Evolutionary conservation across 192 early-diverging fungal genomes (phyloP).

Genomic region (Pilaira anomala): DNA sequence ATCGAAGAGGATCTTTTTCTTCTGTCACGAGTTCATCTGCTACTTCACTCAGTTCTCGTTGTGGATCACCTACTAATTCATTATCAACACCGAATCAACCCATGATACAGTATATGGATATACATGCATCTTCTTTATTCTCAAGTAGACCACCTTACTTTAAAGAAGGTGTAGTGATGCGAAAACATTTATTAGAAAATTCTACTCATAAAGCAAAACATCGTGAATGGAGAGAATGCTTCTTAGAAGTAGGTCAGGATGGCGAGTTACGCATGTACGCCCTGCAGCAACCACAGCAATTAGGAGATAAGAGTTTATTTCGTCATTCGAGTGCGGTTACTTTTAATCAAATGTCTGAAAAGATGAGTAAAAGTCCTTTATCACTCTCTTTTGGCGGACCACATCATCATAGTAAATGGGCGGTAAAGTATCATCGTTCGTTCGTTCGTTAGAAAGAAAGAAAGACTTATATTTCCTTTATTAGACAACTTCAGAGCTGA

Average conservation of each 20-base stretch:
- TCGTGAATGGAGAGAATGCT: constrained; percentile 79
- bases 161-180: constrained; percentile 72
- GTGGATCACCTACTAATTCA: background rate
- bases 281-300: constrained; percentile 50
- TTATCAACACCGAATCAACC: constrained; percentile 1
- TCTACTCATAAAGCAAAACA: constrained; percentile 72
- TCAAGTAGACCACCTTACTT: constrained; percentile 29
- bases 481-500: constrained; percentile 34
- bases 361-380: background rate
- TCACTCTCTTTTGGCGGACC: constrained; percentile 10
- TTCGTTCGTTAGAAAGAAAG: background rate
- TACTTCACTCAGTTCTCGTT: constrained; percentile 5
- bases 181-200: constrained; percentile 81
- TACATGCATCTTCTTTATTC: constrained; percentile 8
- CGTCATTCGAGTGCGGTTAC: constrained; percentile 12
- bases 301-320: constrained; percentile 34
- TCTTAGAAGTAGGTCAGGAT: constrained; percentile 69
- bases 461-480: background rate
- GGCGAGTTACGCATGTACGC: constrained; percentile 71
- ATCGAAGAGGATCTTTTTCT: constrained; percentile 17
- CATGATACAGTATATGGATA: constrained; percentile 4
- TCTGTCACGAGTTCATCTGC: constrained; percentile 9
- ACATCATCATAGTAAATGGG: background rate
- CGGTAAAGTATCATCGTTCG: background rate
- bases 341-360: constrained; percentile 6